Evolutionary conservation across 257 asterid genomes (phyloP), one percentile per base, ranked within the genome.

Genomic region (Lycium barbarum): DNA sequence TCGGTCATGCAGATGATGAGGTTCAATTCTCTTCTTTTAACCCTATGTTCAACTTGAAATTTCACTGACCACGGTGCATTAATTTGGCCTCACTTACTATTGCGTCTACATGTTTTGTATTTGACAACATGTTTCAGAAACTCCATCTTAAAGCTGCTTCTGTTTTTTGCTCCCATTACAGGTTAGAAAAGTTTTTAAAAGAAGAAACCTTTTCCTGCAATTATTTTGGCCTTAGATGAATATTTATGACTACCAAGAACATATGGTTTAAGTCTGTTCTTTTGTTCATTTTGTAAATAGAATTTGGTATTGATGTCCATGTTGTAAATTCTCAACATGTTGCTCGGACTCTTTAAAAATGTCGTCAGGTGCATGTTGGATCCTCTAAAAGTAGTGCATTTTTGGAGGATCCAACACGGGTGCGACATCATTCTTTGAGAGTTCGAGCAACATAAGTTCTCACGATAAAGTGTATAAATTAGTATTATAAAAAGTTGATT

Each of bases 1-100:
- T 97, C 82, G 99, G 99, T 79, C 99, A 97, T 86, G 99, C 98
- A 61, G 99, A 95, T 86, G 99, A 97, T 82, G 91, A 93, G 98
- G 99, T 97, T 78, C 65, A 78, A 2, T 78, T 78, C 26, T 78
- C 65, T 54, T 20, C 66, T 53, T 11, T 51, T 57, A 53, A 53
- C 66, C 53, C 15, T 78, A 54, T 53, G 51, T 78, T 78, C n/a
- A 54, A 49, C 82, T 53, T 53, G 65, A 78, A 78, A 54, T 53
- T 78, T 78, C 17, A 15, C 6, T 33, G 13, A 58, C 11, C 82
- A 7, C 26, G 3, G 63, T 7, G 33, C 82, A 53, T 78, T 51
- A 14, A 33, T 78, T 53, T 53, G 9, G 49, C 62, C 33, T 78
- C 63, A 65, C 33, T 78, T n/a, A 2, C 26, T 13, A 53, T 45